These are phyloP conservation scores for Thozetella sp. DNA, from an alignment of 495 filamentous ascomycete species.

Conservation along the genomic window DNA sequence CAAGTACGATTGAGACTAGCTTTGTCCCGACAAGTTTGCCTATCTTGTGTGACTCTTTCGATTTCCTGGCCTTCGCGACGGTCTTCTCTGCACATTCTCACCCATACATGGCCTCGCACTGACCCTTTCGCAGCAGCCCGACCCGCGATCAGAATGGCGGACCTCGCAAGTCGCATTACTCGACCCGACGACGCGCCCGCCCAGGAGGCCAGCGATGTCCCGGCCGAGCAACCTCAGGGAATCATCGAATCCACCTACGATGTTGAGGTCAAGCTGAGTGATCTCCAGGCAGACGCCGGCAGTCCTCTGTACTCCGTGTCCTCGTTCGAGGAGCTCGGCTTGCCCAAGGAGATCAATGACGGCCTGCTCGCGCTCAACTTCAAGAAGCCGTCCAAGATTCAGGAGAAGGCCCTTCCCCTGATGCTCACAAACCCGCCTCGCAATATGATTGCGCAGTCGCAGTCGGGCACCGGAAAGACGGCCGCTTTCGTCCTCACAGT, in stretches of 20 bases:
- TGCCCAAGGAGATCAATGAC: conserved; percentile 56
- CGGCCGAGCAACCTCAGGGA: conserved; percentile 49
- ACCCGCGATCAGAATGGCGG: conserved; percentile 34
- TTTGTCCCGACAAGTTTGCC: not conserved
- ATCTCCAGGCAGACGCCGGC: conserved; percentile 82
- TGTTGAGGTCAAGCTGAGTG: conserved; percentile 86
- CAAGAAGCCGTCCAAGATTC: conserved; percentile 94
- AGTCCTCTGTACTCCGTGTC: conserved; percentile 86
- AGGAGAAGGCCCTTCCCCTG: conserved; percentile 88
- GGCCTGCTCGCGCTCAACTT: conserved; percentile 82
- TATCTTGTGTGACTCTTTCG: not conserved
- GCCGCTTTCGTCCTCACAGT: conserved; percentile 94
- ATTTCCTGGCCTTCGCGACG: not conserved
- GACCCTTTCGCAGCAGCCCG: not conserved
- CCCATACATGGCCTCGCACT: too few relatives aligned
- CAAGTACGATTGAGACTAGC: too few relatives aligned
- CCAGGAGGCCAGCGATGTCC: conserved; percentile 29
- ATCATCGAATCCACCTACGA: conserved; percentile 77
- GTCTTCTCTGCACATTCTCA: not conserved
- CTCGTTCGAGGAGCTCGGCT: conserved; percentile 81
- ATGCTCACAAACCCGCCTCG: conserved; percentile 78
- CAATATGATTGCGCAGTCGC: conserved; percentile 96
- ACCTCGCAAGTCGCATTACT: conserved; percentile 67
- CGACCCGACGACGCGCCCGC: conserved; percentile 30
- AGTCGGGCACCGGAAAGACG: conserved; percentile 98